phyloP scores from a whole-genome alignment of 768 basidiomycete species.

The Cystobasidium ongulense region DNA sequence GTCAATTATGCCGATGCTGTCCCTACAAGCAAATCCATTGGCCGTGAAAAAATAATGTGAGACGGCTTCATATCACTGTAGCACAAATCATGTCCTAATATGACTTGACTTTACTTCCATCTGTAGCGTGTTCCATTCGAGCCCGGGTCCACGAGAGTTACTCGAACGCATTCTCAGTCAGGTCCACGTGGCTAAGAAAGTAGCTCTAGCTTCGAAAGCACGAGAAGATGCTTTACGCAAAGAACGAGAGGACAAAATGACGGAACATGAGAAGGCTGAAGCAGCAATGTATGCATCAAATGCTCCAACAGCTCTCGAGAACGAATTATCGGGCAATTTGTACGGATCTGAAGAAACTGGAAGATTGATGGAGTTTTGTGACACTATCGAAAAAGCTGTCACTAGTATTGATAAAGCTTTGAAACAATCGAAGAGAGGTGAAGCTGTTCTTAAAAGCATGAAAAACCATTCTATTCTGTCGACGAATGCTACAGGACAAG shows the following conservation, averaged over 20 bases:
- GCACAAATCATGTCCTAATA: neutral
- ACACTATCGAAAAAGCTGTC: slow-evolving; percentile 72
- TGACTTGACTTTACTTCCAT: neutral
- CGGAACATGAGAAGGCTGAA: neutral
- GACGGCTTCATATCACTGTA: slow-evolving; percentile 44
- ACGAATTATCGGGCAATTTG: slow-evolving; percentile 35
- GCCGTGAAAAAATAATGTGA: slow-evolving; percentile 63
- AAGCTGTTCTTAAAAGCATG: slow-evolving; percentile 71
- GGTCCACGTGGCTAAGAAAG: slow-evolving; percentile 82
- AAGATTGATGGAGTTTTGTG: slow-evolving; percentile 39
- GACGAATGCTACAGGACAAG: neutral
- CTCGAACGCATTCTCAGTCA: slow-evolving; percentile 87
- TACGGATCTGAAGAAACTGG: neutral
- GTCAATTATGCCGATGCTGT: neutral
- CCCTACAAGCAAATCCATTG: slow-evolving; percentile 46
- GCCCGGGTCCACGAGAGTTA: slow-evolving; percentile 79
- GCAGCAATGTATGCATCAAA: neutral
- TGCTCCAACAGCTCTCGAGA: neutral
- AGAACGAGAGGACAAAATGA: neutral
- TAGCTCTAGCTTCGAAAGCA: slow-evolving; percentile 49
- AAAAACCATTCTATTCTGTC: neutral
- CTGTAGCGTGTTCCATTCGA: slow-evolving; percentile 52
- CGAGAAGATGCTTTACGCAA: neutral
- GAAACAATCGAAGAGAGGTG: slow-evolving; percentile 77
- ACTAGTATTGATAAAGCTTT: slow-evolving; percentile 78